Conservation (phyloP, 345 rosid species). For the Lagerstroemia speciosa region DNA sequence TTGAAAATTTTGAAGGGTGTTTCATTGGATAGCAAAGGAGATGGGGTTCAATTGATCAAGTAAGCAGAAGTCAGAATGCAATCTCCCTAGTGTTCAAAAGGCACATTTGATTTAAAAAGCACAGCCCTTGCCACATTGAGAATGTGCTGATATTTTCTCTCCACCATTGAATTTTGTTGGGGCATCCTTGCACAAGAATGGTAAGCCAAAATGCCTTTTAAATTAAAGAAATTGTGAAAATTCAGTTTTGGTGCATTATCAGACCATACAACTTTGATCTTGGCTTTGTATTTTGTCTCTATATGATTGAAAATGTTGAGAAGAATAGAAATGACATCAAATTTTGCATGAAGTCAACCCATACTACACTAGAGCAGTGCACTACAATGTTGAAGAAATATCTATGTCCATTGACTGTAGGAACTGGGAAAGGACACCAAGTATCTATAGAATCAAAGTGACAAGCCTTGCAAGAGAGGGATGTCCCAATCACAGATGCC, state of each 20-base stretch:
- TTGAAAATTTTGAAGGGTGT: background rate
- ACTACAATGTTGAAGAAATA: background rate
- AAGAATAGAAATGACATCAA: background rate
- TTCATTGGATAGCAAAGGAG: background rate
- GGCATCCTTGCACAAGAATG: conserved; percentile 1
- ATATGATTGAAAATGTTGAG: background rate
- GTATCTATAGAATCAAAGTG: no score
- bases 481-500: background rate
- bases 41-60: background rate
- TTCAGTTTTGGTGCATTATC: background rate
- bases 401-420: background rate
- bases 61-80: background rate
- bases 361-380: background rate
- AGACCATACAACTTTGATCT: background rate
- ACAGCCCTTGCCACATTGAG: conserved; percentile 3
- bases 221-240: background rate
- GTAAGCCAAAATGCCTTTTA: background rate
- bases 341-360: background rate
- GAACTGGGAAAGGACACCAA: background rate
- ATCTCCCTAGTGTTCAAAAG: conserved; percentile 2
- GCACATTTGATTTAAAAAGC: background rate
- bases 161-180: conserved; percentile 17
- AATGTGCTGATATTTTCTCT: conserved; percentile 9
- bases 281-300: background rate
- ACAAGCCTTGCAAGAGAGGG: background rate